Percentiles rank a stretch among this genome's conserved stretches.
These are phyloP conservation scores for Ulmus americana DNA, from an alignment of 331 rosid genomes.

Conservation along the genomic window DNA sequence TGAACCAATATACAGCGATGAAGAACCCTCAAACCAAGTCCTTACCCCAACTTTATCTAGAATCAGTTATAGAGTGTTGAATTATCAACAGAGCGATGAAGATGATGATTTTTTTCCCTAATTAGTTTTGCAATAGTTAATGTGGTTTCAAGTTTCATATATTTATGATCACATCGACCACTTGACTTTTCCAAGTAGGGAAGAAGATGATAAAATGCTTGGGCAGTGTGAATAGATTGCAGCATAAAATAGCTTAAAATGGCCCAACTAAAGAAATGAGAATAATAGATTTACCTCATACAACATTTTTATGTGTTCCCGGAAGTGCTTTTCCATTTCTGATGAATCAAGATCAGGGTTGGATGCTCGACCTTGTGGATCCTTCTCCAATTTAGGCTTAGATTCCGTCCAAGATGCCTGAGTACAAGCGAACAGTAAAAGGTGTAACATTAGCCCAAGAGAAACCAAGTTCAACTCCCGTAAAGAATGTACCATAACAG, in stretches of 20 bases:
- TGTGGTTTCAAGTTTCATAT: too few relatives aligned
- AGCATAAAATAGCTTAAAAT: neutral
- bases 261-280: neutral
- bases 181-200: too few relatives aligned
- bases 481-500: conserved; percentile 3
- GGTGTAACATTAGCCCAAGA: neutral
- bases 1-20: too few relatives aligned
- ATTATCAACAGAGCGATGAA: too few relatives aligned
- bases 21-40: too few relatives aligned
- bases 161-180: too few relatives aligned
- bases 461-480: conserved; percentile 5
- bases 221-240: neutral
- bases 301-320: conserved; percentile 86
- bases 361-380: conserved; percentile 83
- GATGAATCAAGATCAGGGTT: conserved; percentile 69
- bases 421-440: conserved; percentile 20
- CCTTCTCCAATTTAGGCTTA: conserved; percentile 74
- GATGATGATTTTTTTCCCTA: too few relatives aligned
- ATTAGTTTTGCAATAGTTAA: too few relatives aligned
- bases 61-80: too few relatives aligned
- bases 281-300: conserved; percentile 55
- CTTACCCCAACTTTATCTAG: too few relatives aligned
- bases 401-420: conserved; percentile 97
- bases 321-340: conserved; percentile 79
- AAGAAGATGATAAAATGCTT: neutral